Evolutionary conservation across 257 asterid genomes (phyloP).

Genomic region (Solanum pimpinellifolium): DNA sequence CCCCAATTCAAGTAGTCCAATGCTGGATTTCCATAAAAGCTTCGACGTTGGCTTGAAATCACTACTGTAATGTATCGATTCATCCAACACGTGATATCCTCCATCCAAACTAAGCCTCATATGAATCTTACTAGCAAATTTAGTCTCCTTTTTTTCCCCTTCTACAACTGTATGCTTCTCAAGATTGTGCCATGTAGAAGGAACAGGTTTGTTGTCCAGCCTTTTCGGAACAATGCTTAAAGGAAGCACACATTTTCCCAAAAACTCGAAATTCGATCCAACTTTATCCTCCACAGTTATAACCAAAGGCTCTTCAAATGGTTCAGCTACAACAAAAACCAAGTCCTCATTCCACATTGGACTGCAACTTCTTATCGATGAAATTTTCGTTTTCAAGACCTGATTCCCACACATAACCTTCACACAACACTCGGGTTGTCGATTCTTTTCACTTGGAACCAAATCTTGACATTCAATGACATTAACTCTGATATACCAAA

Average conservation of each 20-base stretch:
- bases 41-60: constrained; percentile 65
- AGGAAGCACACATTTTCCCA: constrained; percentile 37
- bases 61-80: constrained; percentile 57
- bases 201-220: constrained; percentile 54
- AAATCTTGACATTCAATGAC: constrained; percentile 72
- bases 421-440: constrained; percentile 42
- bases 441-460: constrained; percentile 35
- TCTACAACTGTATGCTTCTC: constrained; percentile 43
- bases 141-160: constrained; percentile 44
- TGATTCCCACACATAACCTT: constrained; percentile 47
- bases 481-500: constrained; percentile 75
- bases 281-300: constrained; percentile 48
- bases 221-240: constrained; percentile 31
- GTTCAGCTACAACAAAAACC: constrained; percentile 60
- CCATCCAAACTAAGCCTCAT: constrained; percentile 67
- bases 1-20: constrained; percentile 65
- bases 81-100: constrained; percentile 81
- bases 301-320: constrained; percentile 64
- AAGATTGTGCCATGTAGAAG: constrained; percentile 66
- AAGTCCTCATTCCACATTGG: constrained; percentile 82
- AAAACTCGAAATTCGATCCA: constrained; percentile 29
- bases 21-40: constrained; percentile 58
- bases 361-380: constrained; percentile 23
- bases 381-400: constrained; percentile 34
- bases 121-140: constrained; percentile 78